Evolutionary conservation across 2,329 filamentous ascomycete genomes (phyloP).

Genomic region (Paecilomyces dactylethromorphus): DNA sequence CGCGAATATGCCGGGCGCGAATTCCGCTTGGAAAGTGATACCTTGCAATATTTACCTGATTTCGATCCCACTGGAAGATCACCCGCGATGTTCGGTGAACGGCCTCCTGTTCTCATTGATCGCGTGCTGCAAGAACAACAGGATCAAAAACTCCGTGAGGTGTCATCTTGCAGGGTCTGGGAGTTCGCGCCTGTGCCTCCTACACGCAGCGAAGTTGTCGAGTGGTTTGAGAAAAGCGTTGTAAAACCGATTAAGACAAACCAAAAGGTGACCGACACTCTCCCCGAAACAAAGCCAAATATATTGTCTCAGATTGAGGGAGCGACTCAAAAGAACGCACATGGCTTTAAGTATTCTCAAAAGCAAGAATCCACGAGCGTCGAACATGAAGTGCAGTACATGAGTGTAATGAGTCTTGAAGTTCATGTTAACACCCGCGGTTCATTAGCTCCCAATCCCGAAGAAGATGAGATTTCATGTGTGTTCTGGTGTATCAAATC

Average conservation of each 20-base stretch:
- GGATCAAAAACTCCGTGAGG: conserved; percentile 47
- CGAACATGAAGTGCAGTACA: conserved; percentile 80
- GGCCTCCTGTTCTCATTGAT: conserved; percentile 42
- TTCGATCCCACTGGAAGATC: conserved; percentile 63
- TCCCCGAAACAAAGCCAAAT: conserved; percentile 19
- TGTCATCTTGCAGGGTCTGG: conserved; percentile 66
- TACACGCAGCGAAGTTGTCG: conserved; percentile 58
- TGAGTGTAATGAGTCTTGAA: conserved; percentile 94
- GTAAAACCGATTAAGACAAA: conserved; percentile 8
- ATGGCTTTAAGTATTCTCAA: conserved; percentile 82
- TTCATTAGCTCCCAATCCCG: conserved; percentile 76
- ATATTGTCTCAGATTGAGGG: conserved; percentile 78
- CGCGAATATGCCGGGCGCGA: conserved; percentile 84
- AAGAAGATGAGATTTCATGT: conserved; percentile 79
- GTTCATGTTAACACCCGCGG: conserved; percentile 84
- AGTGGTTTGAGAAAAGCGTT: conserved; percentile 54
- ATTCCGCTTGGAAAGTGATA: conserved; percentile 69
- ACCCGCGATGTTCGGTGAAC: conserved; percentile 50
- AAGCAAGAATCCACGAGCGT: conserved; percentile 67
- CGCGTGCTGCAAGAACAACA: conserved; percentile 44
- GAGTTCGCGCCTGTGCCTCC: conserved; percentile 69
- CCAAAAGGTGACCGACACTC: not conserved
- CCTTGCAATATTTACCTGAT: conserved; percentile 69
- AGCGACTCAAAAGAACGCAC: conserved; percentile 71
- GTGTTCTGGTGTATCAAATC: conserved; percentile 87